These are phyloP conservation scores for Berberis thunbergii DNA, from an alignment of 164 flowering plant genomes.

Conservation along the genomic window DNA sequence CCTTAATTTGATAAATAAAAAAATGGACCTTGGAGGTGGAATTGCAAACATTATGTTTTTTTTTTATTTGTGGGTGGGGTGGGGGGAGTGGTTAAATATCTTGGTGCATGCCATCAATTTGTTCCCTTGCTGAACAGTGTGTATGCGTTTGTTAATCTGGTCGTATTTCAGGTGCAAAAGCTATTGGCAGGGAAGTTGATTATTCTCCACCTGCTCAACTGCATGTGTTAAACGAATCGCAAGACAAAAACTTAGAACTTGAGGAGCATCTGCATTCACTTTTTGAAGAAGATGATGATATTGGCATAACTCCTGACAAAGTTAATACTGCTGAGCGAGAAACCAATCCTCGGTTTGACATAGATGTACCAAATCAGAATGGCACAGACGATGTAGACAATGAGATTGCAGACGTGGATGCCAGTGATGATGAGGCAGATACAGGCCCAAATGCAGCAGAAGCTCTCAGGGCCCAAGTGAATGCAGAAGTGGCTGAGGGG, in stretches of 20 bases:
- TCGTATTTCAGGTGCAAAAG: slow-evolving; percentile 30
- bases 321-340: slow-evolving; percentile 17
- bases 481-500: slow-evolving; percentile 38
- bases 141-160: not conserved
- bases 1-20: too few species aligned
- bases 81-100: too few species aligned
- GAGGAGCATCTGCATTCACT: slow-evolving; percentile 50
- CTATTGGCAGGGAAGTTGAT: slow-evolving; percentile 18
- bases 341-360: slow-evolving; percentile 29
- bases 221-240: slow-evolving; percentile 19
- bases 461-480: slow-evolving; percentile 76
- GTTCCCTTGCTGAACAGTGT: not conserved
- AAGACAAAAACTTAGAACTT: slow-evolving; percentile 32
- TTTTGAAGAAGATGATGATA: slow-evolving; percentile 38
- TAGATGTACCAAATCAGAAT: slow-evolving; percentile 38
- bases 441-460: slow-evolving; percentile 76
- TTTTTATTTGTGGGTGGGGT: too few species aligned
- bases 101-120: not conserved
- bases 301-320: slow-evolving; percentile 16
- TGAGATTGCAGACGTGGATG: slow-evolving; percentile 89
- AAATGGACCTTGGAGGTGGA: too few species aligned
- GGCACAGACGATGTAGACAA: slow-evolving; percentile 75
- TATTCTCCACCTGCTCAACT: slow-evolving; percentile 15
- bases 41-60: too few species aligned
- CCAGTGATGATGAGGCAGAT: slow-evolving; percentile 53